Base-by-base conservation (phyloP, 2,329 filamentous ascomycete genomes). In the Microsporum canis region DNA sequence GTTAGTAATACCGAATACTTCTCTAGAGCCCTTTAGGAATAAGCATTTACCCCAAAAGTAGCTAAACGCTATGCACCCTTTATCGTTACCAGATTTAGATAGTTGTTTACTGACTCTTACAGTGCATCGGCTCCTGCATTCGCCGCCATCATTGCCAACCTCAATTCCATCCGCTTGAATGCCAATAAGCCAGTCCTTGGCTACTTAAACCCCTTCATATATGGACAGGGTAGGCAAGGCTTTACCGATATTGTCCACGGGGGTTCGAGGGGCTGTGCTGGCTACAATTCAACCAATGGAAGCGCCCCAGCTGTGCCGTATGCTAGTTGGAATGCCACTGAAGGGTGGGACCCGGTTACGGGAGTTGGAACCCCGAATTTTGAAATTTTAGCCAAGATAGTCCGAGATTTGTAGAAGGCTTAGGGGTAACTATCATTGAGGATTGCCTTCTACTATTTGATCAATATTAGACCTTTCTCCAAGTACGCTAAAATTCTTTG, bases 201-300 rank as follows among this genome's bases (percentile, higher is more conserved):
- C 1, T 85, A 84, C 66, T 70, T 86, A 29, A 86, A 86, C 69
- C 83, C 83, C 0, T 83, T 81, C 78, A 71, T 86, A n/a, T 86
- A 85, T 67, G 70, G 71, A 29, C 62, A 74, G 31, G 75, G 75
- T 27, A 71, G 71, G 60, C 65, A 69, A n/a, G 78, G 77, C 3
- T 69, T 81, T 47, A 80, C 73, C 3, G 79, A 81, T 65, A 80
- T 81, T 60, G 71, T 76, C 7, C 65, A 74, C 23, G 79, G 78
- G 31, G 73, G 74, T 7, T 80, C 78, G 1, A 69, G 64, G 4
- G 79, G 79, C 23, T 81, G 79, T 66, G 70, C 68, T 3, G 74
- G 76, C 0, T 66, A 68, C 0, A 75, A 75, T 8, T 73, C 71
- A 57, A 69, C 71, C 12, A 73, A 73, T 2, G 65, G 75, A 3